Base-by-base conservation (phyloP, 2,329 filamentous ascomycete genomes). In the Aspergillus sp. region DNA sequence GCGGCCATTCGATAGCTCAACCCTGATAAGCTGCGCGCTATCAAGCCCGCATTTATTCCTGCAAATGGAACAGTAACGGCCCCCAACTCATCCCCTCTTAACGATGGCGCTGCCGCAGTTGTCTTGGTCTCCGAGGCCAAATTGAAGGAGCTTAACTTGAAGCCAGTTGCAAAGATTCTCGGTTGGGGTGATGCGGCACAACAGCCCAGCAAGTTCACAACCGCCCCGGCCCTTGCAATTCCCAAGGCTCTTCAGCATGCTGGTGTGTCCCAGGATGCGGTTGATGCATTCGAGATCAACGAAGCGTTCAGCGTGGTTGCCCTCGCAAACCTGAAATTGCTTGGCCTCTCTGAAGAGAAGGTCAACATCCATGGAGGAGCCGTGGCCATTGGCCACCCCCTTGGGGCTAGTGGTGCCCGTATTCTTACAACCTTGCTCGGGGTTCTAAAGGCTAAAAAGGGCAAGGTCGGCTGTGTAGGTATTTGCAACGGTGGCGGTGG, bases 401-500 rank as follows among this genome's bases (percentile, higher is more conserved):
- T 99, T 23, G 95, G 95, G 71, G 91, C 90, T 73, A 96, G 91
- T 31, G 95, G 95, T 69, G 95, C 95, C 58, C 90, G 95, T 73
- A 97, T 99, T 71, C 84, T 96, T 67, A 89, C 92, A 48, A 99
- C 95, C 15, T 78, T 99, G 65, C 86, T 96, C 55, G 90, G 91
- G 62, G 93, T 98, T 37, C 81, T 99, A 70, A 90, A 85, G 76
- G 89, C 95, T 76, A 95, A 93, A 84, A 90, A 91, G 76, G 93
- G 87, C 70, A 97, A 96, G 87, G 88, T 98, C 75, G 95, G 95
- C 57, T 90, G 87, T 71, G 93, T 90, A 40, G 95, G 91, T 71
- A 98, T 99, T 73, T 99, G 95, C 87, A 99, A 99, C 77, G 95
- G 95, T 65, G 95, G 95, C 57, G 95, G 95, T 68, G 95, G 95